A percentile compares a stretch with the other conserved stretches of the same genome.
Evolutionary conservation across 2,329 filamentous ascomycete species (phyloP).

Genomic region (Xylariaceae sp.): DNA sequence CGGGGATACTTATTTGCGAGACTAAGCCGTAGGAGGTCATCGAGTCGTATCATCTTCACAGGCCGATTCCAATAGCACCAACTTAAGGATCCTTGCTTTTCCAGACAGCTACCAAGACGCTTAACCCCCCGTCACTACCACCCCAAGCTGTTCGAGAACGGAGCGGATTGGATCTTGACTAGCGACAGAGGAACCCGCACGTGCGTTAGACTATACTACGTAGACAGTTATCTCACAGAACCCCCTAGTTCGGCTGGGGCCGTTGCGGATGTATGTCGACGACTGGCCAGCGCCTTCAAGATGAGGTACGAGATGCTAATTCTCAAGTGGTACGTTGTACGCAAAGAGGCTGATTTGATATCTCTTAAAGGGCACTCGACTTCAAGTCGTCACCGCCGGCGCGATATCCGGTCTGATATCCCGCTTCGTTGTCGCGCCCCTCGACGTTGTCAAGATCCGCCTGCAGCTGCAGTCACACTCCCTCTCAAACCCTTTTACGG

Average conservation of each 20-base stretch:
- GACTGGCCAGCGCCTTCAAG: conserved; percentile 54
- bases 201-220: background rate
- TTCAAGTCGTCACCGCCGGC: conserved; percentile 60
- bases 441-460: conserved; percentile 98
- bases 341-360: background rate
- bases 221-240: conserved; percentile 5
- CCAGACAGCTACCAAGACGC: background rate
- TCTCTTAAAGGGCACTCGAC: conserved; percentile 51
- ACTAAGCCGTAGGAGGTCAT: background rate
- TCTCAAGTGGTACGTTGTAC: background rate
- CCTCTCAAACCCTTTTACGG: conserved; percentile 70
- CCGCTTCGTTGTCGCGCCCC: conserved; percentile 89
- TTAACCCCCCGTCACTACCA: background rate
- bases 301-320: conserved; percentile 64
- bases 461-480: conserved; percentile 92
- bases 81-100: background rate
- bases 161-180: background rate
- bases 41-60: conserved; percentile 20
- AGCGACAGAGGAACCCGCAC: background rate
- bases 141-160: background rate
- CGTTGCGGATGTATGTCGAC: conserved; percentile 47
- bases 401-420: conserved; percentile 81
- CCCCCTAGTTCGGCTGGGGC: conserved; percentile 32
- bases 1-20: conserved; percentile 1
- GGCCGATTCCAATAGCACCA: conserved; percentile 7